Percentiles rank a stretch among this genome's conserved stretches.
Evolutionary conservation across 352 stramenopile species (phyloP).

Genomic region (Phytopythium montanum): DNA sequence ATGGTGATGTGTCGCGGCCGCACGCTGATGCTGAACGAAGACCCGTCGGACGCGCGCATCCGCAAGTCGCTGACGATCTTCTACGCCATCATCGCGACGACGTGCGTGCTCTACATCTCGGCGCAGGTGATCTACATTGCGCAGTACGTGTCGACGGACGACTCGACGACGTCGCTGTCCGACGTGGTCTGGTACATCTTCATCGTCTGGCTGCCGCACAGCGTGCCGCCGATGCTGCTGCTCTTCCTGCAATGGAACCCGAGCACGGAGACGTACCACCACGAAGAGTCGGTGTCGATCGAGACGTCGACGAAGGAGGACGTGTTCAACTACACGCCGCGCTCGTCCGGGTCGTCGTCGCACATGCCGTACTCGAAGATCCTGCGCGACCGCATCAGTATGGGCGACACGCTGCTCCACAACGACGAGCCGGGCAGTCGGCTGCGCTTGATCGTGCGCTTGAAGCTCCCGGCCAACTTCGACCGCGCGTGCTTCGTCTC

Average conservation of each 20-base stretch:
- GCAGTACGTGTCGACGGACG: constrained; percentile 68
- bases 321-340: constrained; percentile 80
- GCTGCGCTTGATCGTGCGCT: constrained; percentile 73
- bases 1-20: constrained; percentile 86
- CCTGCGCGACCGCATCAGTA: constrained; percentile 60
- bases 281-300: constrained; percentile 56
- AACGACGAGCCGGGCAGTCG: constrained; percentile 82
- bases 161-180: constrained; percentile 59
- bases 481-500: constrained; percentile 81
- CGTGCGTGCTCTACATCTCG: constrained; percentile 83
- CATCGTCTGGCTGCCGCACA: constrained; percentile 80
- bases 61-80: constrained; percentile 86
- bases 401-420: constrained; percentile 74
- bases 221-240: constrained; percentile 65
- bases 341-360: constrained; percentile 72
- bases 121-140: constrained; percentile 87
- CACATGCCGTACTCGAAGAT: constrained; percentile 82
- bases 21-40: constrained; percentile 85
- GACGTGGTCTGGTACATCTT: constrained; percentile 88
- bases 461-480: constrained; percentile 76
- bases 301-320: constrained; percentile 77
- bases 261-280: constrained; percentile 60
- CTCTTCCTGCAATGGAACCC: constrained; percentile 87
- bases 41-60: constrained; percentile 76
- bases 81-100: constrained; percentile 86